These are phyloP conservation scores for Microbotryum intermedium DNA, from an alignment of 1,284 basidiomycete species.

Conservation along the genomic window DNA sequence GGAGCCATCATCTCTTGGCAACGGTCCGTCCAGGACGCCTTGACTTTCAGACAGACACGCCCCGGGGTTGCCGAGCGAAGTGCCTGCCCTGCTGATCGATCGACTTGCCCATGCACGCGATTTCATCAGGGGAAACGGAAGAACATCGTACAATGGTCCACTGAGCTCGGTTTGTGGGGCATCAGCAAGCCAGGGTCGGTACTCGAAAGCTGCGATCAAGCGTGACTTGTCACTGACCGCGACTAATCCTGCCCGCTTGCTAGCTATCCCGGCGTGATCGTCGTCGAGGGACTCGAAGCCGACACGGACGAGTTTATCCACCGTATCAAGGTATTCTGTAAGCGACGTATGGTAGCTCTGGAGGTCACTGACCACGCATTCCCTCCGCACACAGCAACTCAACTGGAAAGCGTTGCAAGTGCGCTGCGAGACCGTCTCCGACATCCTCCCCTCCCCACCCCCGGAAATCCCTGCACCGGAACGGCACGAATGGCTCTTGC, in stretches of 20 bases:
- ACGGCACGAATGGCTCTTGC: constrained; percentile 8
- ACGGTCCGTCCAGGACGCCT: constrained; percentile 8
- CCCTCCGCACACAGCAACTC: constrained; percentile 4
- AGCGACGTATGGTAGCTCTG: too few relatives aligned
- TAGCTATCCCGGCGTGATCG: constrained; percentile 26
- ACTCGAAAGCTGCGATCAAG: not conserved
- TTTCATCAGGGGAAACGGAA: constrained; percentile 14
- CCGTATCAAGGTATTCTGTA: constrained; percentile 22
- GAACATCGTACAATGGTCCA: constrained; percentile 16
- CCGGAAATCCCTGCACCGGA: not conserved
- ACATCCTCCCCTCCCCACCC: not conserved
- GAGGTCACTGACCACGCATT: not conserved
- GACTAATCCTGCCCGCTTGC: not conserved
- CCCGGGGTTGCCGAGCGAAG: not conserved
- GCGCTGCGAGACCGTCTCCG: constrained; percentile 15
- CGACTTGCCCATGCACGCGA: not conserved
- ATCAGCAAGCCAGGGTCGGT: constrained; percentile 23
- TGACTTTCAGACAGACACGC: too few relatives aligned
- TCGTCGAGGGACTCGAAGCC: constrained; percentile 14
- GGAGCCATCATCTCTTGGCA: constrained; percentile 26
- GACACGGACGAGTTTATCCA: constrained; percentile 22
- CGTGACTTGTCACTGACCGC: not conserved
- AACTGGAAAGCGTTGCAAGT: constrained; percentile 30
- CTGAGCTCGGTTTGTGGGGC: constrained; percentile 14
- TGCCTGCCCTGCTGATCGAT: not conserved